Percentiles rank a stretch among this genome's conserved stretches.
Conservation (phyloP, 805 yeast species). For the Komagataella kurtzmanii region DNA sequence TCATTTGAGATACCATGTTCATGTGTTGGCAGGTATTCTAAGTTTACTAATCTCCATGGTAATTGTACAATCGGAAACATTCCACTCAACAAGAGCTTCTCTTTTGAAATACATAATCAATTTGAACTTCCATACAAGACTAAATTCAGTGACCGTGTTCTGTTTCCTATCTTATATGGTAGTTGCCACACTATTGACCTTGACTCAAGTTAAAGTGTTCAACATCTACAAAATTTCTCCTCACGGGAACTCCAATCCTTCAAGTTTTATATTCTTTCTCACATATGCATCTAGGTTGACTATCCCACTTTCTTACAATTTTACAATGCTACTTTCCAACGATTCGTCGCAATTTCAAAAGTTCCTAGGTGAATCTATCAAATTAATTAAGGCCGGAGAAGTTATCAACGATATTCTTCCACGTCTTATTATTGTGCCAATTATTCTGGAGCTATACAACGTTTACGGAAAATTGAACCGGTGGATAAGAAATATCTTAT, state of each 20-base stretch:
- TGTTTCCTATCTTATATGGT: slow-evolving; percentile 49
- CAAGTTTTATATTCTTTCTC: slow-evolving; percentile 63
- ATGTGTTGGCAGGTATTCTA: slow-evolving; percentile 27
- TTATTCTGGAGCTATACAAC: slow-evolving; percentile 29
- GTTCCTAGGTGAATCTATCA: slow-evolving; percentile 65
- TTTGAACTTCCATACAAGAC: slow-evolving; percentile 8
- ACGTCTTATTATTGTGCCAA: slow-evolving; percentile 58
- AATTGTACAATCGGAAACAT: slow-evolving; percentile 59
- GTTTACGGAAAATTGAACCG: slow-evolving; percentile 48
- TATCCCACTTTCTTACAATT: slow-evolving; percentile 72
- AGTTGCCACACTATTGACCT: slow-evolving; percentile 47
- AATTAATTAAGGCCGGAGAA: slow-evolving; percentile 61
- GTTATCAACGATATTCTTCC: slow-evolving; percentile 68
- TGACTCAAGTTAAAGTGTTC: slow-evolving; percentile 57
- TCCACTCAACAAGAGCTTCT: slow-evolving; percentile 57
- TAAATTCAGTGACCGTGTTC: slow-evolving; percentile 6
- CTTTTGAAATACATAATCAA: slow-evolving; percentile 33
- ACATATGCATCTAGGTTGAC: slow-evolving; percentile 74
- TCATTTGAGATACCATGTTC: slow-evolving; percentile 29
- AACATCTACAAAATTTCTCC: slow-evolving; percentile 62
- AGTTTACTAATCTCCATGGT: slow-evolving; percentile 33
- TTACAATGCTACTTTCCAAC: slow-evolving; percentile 45
- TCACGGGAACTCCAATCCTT: slow-evolving; percentile 57
- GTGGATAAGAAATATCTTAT: slow-evolving; percentile 14
- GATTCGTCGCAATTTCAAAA: slow-evolving; percentile 42